Evolutionary conservation across 2,329 filamentous ascomycete species (phyloP).

Genomic region (Beauveria pseudobassiana): DNA sequence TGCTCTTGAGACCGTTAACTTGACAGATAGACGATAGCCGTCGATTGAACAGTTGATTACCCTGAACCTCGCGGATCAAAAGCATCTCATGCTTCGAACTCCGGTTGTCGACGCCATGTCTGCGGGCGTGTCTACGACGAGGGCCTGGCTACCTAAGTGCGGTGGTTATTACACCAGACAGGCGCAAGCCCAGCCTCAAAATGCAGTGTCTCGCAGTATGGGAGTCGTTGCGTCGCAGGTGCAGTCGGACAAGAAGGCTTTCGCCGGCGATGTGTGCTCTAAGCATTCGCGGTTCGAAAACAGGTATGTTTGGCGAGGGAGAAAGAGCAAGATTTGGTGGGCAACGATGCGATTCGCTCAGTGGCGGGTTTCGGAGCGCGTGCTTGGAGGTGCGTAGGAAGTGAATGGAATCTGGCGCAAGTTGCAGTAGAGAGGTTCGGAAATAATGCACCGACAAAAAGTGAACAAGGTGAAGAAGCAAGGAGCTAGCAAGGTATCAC

Average conservation of each 20-base stretch:
- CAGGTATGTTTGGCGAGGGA: not conserved
- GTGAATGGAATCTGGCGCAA: not conserved
- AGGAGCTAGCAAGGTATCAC: not conserved
- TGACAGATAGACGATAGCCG: slow-evolving; percentile 73
- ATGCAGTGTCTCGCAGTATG: not conserved
- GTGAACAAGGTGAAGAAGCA: not conserved
- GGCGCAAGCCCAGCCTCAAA: not conserved
- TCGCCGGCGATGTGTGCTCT: not conserved
- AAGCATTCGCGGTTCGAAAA: not conserved
- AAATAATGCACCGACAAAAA: not conserved
- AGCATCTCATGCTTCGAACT: slow-evolving; percentile 36
- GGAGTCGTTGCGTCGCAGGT: not conserved
- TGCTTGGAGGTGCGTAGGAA: not conserved
- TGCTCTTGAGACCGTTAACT: slow-evolving; percentile 65
- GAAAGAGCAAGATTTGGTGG: not conserved
- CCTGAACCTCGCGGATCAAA: slow-evolving; percentile 38
- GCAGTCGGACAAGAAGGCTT: not conserved
- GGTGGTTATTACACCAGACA: not conserved
- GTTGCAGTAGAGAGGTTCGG: not conserved
- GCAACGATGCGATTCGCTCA: not conserved
- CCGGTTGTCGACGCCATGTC: slow-evolving; percentile 20
- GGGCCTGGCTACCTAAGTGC: not conserved
- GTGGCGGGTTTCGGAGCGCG: not conserved
- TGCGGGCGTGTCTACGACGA: slow-evolving; percentile 3
- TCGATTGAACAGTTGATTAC: slow-evolving; percentile 41